Conservation (phyloP, 768 basidiomycete genomes). For the Naganishia antarctica region DNA sequence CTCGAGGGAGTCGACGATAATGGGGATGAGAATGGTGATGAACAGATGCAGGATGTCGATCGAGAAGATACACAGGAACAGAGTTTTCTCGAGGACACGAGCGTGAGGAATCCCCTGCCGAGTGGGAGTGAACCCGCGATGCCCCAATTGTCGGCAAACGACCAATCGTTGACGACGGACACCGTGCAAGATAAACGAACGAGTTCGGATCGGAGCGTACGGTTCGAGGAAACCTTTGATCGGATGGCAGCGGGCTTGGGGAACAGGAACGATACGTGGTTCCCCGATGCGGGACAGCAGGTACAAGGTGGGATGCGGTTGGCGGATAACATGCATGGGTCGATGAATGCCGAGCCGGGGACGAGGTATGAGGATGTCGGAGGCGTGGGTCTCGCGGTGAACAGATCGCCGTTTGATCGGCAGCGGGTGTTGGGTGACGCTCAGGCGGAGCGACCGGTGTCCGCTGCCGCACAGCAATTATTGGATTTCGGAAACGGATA, state of each 20-base stretch:
- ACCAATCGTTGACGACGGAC: too few species aligned
- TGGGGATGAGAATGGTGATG: background rate
- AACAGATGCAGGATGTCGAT: too few species aligned
- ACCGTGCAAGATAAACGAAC: too few species aligned
- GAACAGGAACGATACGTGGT: too few species aligned
- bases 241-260: too few species aligned
- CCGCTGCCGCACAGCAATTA: background rate
- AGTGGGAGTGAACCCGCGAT: too few species aligned
- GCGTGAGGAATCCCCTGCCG: too few species aligned
- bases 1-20: background rate
- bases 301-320: slow-evolving; percentile 9
- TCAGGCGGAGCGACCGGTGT: background rate
- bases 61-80: background rate
- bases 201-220: too few species aligned
- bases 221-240: too few species aligned
- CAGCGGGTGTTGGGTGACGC: too few species aligned
- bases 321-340: background rate
- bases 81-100: background rate
- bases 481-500: background rate
- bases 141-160: too few species aligned
- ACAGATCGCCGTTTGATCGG: too few species aligned
- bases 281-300: background rate
- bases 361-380: background rate
- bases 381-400: background rate
- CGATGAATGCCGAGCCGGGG: background rate